Base-by-base conservation (phyloP, 2,329 filamentous ascomycete species). In the Paraconiothyrium brasiliense region DNA sequence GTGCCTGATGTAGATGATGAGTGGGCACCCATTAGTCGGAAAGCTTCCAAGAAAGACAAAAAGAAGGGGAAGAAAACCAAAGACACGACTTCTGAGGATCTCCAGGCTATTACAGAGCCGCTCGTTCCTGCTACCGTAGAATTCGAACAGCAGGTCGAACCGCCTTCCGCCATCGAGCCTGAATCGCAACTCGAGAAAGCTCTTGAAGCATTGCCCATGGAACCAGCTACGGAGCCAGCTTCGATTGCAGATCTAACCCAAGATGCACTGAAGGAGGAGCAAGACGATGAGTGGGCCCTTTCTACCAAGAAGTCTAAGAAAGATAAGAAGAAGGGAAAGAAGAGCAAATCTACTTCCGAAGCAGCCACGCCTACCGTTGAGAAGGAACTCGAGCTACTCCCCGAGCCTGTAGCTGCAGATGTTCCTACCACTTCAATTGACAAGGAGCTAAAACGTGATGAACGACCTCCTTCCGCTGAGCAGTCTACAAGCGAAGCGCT, bases 41-140 rank as follows among this genome's bases (percentile, higher is more conserved):
- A 72, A 59, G 37, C 63, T 35, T 71, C 66, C 13, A 75, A 77
- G 65, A 79, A 79, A 54, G 67, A 63, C 24, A 78, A 77, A 64
- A 77, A 77, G 66, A 76, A 76, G 49, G 69, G 55, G 10, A 76
- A 74, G 66, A 76, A 74, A 50, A 61, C 59, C 2, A 68, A 72
- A 49, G 68, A 71, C 13, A 49, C 4, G 22, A 39, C 16, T 32
- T 13, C 35, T 4, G 55, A 60, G 16, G 22, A 44, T 4, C 3
- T 47, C 13, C 57, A 47, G 34, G 61, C 61, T 27, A 14, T 30
- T 16, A 30, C 30, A n/a, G 43, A 47, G 32, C 20, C 30, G 9
- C 30, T 30, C 43, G 1, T 46, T 27, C 16, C 47, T 43, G 34
- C 43, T 8, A 41, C 48, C 30, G n/a, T 46, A 22, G 66, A 68